Base-by-base conservation (phyloP, 1,284 basidiomycete genomes). In the Malassezia equina region DNA sequence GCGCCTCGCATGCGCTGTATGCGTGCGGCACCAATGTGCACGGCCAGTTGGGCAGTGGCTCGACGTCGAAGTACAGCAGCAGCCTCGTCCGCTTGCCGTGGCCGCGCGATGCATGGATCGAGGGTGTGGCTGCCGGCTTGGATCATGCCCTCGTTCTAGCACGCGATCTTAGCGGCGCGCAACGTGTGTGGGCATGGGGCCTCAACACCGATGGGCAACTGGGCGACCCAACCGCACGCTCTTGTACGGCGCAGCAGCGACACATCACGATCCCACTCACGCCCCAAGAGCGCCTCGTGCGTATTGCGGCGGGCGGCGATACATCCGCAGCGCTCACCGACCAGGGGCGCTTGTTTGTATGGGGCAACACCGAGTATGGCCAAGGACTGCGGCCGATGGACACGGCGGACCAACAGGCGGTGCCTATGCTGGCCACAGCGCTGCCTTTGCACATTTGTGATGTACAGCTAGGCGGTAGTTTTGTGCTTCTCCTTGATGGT, bases 351-450 rank as follows among this genome's bases (percentile, higher is more conserved):
- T 2, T 69, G 2, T 67, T 53, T 43, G 54, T 55, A 1, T 69
- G 66, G 66, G 66, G 66, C 21, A 69, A 69, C 43, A 57, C 53
- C 21, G 66, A 69, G 47, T 69, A 69, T 42, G 64, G 63, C 13
- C 66, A 68, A 32, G 34, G 47, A 4, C 42, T 65, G 15, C 19
- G 13, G 21, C 11, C 33, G 3, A 17, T 4, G 6, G 11, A 31
- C 28, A 5, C 32, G 12, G 49, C 34, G 15, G 55, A 57, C 31
- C 48, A 46, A 33, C 24, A 51, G 17, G 28, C 17, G 7, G 21
- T 25, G 7, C 54, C 54, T 17, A 23, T 41, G 21, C 36, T 32
- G 9, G 28, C 21, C 24, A 28, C 28, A 23, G 34, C 41, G 0
- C 11, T 46, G 4, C 28, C 17, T 1, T 25, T 21, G 42, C 29